These are phyloP conservation scores for Verticillium nubilum DNA, from an alignment of 2,329 filamentous ascomycete genomes.

Conservation along the genomic window DNA sequence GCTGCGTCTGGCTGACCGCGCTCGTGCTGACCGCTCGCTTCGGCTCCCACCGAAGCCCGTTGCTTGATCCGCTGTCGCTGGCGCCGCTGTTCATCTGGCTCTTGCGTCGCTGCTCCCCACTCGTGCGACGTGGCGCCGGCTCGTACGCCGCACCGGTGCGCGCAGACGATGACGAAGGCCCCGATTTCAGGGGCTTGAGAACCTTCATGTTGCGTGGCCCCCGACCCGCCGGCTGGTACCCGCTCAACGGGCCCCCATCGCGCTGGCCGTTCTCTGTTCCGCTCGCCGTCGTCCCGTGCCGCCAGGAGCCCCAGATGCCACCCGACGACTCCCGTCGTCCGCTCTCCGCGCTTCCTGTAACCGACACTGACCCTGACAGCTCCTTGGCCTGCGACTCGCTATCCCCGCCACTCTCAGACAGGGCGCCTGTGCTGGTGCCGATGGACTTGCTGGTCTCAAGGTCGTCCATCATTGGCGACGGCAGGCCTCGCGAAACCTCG, in stretches of 20 bases:
- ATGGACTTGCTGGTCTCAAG: slow-evolving; percentile 13
- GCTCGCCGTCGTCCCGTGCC: slow-evolving; percentile 45
- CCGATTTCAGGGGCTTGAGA: slow-evolving; percentile 69
- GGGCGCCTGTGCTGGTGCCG: not conserved
- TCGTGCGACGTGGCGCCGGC: slow-evolving; percentile 37
- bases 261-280: slow-evolving; percentile 48
- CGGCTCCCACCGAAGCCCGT: slow-evolving; percentile 43
- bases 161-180: slow-evolving; percentile 37
- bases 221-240: slow-evolving; percentile 64
- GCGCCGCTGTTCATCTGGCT: slow-evolving; percentile 35
- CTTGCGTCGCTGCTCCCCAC: slow-evolving; percentile 47
- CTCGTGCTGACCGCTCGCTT: slow-evolving; percentile 41
- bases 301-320: slow-evolving; percentile 68
- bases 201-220: slow-evolving; percentile 78
- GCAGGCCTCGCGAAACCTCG: slow-evolving; percentile 13
- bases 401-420: slow-evolving; percentile 39
- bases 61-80: slow-evolving; percentile 13
- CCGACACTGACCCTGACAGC: not conserved
- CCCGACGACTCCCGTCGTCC: slow-evolving; percentile 41
- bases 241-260: slow-evolving; percentile 51
- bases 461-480: not conserved
- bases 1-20: slow-evolving; percentile 10
- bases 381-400: slow-evolving; percentile 29
- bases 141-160: slow-evolving; percentile 50
- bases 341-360: slow-evolving; percentile 6